These are phyloP conservation scores for Carallia pectinifolia DNA, from an alignment of 345 rosid genomes.

Conservation along the genomic window DNA sequence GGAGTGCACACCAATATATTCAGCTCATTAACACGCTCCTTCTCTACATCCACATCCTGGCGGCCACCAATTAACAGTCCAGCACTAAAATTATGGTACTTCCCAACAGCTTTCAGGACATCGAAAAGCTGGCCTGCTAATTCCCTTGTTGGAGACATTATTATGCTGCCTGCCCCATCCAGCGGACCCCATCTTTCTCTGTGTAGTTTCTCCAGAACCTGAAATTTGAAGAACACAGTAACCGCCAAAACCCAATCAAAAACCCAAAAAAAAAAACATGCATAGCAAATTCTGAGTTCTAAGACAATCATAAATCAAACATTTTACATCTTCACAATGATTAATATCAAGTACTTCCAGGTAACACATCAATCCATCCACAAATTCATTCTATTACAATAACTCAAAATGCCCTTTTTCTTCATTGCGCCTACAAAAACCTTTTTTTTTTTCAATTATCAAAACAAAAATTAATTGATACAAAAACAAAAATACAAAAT, in stretches of 20 bases:
- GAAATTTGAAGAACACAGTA: background rate
- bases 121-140: constrained; percentile 79
- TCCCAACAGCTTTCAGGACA: constrained; percentile 72
- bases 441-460: background rate
- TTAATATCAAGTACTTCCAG: background rate
- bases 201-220: constrained; percentile 81
- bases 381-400: background rate
- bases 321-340: background rate
- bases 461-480: background rate
- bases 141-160: constrained; percentile 91
- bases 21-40: constrained; percentile 70
- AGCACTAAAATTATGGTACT: constrained; percentile 73
- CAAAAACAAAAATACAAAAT: background rate
- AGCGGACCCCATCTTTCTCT: constrained; percentile 82
- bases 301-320: background rate
- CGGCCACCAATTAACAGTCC: constrained; percentile 94
- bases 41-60: constrained; percentile 73
- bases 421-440: too few relatives aligned
- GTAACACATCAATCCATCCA: background rate
- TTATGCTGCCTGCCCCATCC: constrained; percentile 92
- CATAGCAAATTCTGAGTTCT: background rate
- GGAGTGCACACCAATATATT: constrained; percentile 92
- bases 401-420: too few relatives aligned
- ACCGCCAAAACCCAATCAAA: background rate
- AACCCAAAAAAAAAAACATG: too few relatives aligned